These are phyloP conservation scores for Botrytis elliptica DNA, from an alignment of 2,329 filamentous ascomycete species.

Conservation along the genomic window DNA sequence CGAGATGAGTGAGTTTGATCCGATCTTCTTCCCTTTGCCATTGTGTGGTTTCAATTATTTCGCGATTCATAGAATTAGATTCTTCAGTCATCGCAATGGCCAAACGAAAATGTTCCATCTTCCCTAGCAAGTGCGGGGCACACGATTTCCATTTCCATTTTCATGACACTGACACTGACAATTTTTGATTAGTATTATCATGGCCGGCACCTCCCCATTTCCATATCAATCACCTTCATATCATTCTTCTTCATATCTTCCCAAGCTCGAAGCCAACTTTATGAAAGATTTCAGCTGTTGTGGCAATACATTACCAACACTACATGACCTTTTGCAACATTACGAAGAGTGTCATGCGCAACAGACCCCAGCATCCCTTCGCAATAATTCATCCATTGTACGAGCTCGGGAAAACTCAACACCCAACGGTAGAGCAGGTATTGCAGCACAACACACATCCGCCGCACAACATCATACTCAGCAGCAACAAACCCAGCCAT, in stretches of 20 bases:
- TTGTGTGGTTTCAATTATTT: background rate
- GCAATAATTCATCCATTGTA: conserved; percentile 40
- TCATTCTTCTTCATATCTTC: conserved; percentile 93
- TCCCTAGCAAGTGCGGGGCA: conserved; percentile 5
- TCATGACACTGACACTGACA: conserved; percentile 31
- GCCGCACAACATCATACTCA: conserved; percentile 52
- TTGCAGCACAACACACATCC: conserved; percentile 35
- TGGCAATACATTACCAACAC: conserved; percentile 80
- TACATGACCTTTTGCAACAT: conserved; percentile 93
- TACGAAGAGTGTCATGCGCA: conserved; percentile 94
- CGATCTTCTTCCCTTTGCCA: background rate
- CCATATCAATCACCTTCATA: conserved; percentile 88
- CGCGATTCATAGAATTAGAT: background rate
- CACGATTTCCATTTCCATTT: background rate
- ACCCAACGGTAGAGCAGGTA: conserved; percentile 49
- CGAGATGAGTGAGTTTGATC: conserved; percentile 82
- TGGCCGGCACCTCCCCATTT: conserved; percentile 95
- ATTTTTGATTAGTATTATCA: conserved; percentile 69
- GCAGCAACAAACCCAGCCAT: conserved; percentile 36
- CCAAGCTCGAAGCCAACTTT: conserved; percentile 94
- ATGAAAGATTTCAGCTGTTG: conserved; percentile 98
- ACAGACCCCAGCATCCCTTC: conserved; percentile 53
- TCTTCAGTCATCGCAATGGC: background rate
- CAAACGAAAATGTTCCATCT: background rate
- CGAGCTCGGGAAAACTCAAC: conserved; percentile 45